These are phyloP conservation scores for Sugiyamaella grinbergsii DNA, from an alignment of 1,139 yeast species.

Conservation along the genomic window DNA sequence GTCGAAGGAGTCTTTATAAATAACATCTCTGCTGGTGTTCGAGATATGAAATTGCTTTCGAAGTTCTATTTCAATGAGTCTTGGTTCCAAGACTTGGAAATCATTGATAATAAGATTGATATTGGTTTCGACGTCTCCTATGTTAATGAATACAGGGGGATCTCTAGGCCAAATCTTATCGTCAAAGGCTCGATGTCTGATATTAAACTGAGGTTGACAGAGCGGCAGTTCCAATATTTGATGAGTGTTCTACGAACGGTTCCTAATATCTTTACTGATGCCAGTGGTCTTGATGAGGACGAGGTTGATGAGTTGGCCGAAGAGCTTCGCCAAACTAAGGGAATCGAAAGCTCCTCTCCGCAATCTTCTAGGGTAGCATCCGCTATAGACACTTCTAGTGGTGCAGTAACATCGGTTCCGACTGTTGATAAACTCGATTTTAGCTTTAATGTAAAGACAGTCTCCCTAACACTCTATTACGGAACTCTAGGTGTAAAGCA, in stretches of 20 bases:
- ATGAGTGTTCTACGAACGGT: slow-evolving; percentile 59
- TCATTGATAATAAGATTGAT: slow-evolving; percentile 73
- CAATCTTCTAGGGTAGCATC: slow-evolving; percentile 17
- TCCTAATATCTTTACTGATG: slow-evolving; percentile 55
- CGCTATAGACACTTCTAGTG: background rate
- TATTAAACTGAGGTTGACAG: slow-evolving; percentile 69
- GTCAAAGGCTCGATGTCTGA: slow-evolving; percentile 67
- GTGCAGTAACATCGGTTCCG: background rate
- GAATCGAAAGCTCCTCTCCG: slow-evolving; percentile 24
- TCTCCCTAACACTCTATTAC: slow-evolving; percentile 67
- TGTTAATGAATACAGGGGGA: slow-evolving; percentile 44
- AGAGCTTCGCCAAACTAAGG: slow-evolving; percentile 34
- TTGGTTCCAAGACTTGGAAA: slow-evolving; percentile 57
- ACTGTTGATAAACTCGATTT: slow-evolving; percentile 30
- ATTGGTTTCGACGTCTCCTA: slow-evolving; percentile 63
- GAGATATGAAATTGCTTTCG: slow-evolving; percentile 69
- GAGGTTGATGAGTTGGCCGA: slow-evolving; percentile 57
- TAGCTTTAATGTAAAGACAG: slow-evolving; percentile 58
- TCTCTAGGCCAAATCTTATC: slow-evolving; percentile 54
- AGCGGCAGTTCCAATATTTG: slow-evolving; percentile 68
- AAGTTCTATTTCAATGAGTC: slow-evolving; percentile 53
- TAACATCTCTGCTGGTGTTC: slow-evolving; percentile 64
- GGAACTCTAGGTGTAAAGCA: slow-evolving; percentile 50
- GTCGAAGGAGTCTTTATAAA: slow-evolving; percentile 38
- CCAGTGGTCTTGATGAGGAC: slow-evolving; percentile 53